These are phyloP conservation scores for Rhizopogon rudus DNA, from an alignment of 768 basidiomycete genomes.

Conservation along the genomic window DNA sequence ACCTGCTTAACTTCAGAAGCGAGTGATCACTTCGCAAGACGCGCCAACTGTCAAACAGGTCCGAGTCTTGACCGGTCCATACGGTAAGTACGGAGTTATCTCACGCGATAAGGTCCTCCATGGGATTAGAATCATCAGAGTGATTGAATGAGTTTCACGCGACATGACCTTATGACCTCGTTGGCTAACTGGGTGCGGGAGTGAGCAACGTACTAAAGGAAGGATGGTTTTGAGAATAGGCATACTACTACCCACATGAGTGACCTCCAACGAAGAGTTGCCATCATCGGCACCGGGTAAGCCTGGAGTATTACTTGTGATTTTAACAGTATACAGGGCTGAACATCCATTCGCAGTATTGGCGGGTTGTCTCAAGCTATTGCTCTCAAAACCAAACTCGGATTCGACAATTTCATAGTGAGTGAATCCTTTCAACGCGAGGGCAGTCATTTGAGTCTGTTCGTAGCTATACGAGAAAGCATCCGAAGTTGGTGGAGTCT, in stretches of 20 bases:
- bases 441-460: not conserved
- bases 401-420: slow-evolving; percentile 37
- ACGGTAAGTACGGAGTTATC: not conserved
- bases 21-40: not conserved
- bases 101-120: not conserved
- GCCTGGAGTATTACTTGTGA: not conserved
- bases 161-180: not conserved
- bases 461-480: slow-evolving; percentile 44
- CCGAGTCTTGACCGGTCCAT: too few species aligned
- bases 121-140: too few species aligned
- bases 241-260: not conserved
- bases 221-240: not conserved
- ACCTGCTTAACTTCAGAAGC: too few species aligned
- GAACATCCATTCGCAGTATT: slow-evolving; percentile 20
- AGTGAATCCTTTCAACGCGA: slow-evolving; percentile 2
- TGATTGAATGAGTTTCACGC: not conserved
- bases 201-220: not conserved
- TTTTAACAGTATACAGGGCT: not conserved
- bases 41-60: not conserved
- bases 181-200: not conserved
- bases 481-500: slow-evolving; percentile 43
- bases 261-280: slow-evolving; percentile 9
- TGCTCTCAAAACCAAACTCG: slow-evolving; percentile 31
- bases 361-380: slow-evolving; percentile 42
- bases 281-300: slow-evolving; percentile 19